Evolutionary conservation across 768 basidiomycete species (phyloP).

Genomic region (Lentinula sp.): DNA sequence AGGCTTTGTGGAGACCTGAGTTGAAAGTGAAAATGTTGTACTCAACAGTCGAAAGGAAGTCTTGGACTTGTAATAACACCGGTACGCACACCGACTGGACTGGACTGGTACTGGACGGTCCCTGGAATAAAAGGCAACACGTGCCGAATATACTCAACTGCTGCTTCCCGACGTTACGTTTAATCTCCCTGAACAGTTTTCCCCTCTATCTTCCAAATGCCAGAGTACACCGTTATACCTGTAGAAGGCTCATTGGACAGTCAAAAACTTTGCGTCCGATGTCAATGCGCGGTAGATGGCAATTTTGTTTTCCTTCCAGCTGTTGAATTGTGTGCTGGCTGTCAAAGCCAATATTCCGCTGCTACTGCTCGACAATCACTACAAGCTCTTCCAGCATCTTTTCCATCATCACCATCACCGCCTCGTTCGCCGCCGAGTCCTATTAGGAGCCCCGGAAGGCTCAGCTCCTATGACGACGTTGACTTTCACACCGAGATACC

Average conservation of each 20-base stretch:
- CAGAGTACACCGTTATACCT: slow-evolving; percentile 32
- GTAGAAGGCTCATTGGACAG: slow-evolving; percentile 6
- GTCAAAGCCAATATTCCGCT: slow-evolving; percentile 30
- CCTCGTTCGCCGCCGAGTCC: slow-evolving; percentile 12
- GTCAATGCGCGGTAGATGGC: slow-evolving; percentile 35
- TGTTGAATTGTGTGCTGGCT: slow-evolving; percentile 39
- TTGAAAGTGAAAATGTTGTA: too few relatives aligned
- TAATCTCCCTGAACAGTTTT: slow-evolving; percentile 14
- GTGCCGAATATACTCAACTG: not conserved
- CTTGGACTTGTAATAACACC: too few relatives aligned
- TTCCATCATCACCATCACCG: slow-evolving; percentile 16
- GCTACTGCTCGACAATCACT: slow-evolving; percentile 18
- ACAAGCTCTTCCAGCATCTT: slow-evolving; percentile 11
- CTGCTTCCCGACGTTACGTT: slow-evolving; percentile 10
- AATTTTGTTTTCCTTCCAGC: slow-evolving; percentile 18
- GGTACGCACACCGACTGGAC: not conserved
- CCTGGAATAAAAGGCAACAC: not conserved
- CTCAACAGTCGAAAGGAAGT: too few relatives aligned
- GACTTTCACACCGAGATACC: slow-evolving; percentile 16
- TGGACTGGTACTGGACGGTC: not conserved
- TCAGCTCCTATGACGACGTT: slow-evolving; percentile 17
- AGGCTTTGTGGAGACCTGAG: not conserved
- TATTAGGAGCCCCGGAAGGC: slow-evolving; percentile 17
- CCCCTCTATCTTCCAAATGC: slow-evolving; percentile 32
- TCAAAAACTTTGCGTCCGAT: slow-evolving; percentile 38